phyloP scores from a whole-genome alignment of 257 asterid species.

The Solanum paucissectum region DNA sequence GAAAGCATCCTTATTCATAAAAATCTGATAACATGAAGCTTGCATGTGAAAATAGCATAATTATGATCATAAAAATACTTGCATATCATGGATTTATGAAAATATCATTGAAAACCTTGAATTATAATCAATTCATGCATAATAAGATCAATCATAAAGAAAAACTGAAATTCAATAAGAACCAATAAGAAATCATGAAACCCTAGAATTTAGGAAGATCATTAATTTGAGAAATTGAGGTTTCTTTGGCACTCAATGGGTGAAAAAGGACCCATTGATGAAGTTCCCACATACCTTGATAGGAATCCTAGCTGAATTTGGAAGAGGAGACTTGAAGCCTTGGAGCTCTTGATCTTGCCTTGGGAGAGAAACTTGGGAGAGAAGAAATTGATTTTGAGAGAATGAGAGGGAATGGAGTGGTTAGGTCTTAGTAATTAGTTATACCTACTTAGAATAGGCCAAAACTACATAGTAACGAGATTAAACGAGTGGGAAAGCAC shows the following conservation, averaged over 20 bases:
- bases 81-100: neutral
- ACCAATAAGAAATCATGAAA: no score
- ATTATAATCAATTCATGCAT: no score
- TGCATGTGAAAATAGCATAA: neutral
- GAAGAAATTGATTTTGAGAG: neutral
- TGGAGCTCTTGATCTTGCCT: neutral
- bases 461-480: no score
- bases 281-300: no score
- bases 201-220: no score
- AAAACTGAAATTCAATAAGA: no score
- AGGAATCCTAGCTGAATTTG: no score
- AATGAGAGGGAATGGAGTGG: neutral
- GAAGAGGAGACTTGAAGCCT: neutral
- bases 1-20: neutral
- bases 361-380: neutral
- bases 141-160: no score
- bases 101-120: neutral
- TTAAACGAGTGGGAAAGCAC: neutral
- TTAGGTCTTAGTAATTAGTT: neutral
- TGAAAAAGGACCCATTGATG: no score
- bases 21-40: neutral
- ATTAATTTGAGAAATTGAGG: no score
- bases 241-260: no score
- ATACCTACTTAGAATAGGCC: neutral
- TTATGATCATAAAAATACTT: neutral